A percentile compares a stretch with the other conserved stretches of the same genome.
Evolutionary conservation across 148 eudicot genomes (phyloP).

Genomic region (Amaranthus cruentus): DNA sequence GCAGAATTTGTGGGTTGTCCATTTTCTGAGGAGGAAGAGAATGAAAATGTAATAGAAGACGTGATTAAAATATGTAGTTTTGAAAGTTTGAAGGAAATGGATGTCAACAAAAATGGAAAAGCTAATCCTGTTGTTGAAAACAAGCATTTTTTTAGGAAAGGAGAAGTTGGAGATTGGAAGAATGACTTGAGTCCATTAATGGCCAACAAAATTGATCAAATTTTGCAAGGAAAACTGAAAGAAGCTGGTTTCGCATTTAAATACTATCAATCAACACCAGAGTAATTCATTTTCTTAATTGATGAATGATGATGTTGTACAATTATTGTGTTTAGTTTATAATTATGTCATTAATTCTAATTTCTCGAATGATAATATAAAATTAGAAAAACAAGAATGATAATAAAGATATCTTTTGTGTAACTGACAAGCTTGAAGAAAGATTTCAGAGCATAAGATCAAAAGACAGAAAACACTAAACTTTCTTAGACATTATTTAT

Average conservation of each 20-base stretch:
- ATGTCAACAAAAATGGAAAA: background rate
- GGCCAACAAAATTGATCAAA: background rate
- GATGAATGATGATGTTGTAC: no score
- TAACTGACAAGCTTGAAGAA: no score
- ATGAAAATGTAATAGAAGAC: background rate
- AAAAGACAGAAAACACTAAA: no score
- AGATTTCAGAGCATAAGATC: no score
- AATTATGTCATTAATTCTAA: no score
- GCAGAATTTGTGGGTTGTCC: constrained; percentile 1
- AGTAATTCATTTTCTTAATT: no score
- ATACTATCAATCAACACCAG: background rate
- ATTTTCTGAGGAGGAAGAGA: background rate
- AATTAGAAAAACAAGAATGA: no score
- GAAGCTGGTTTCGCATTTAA: background rate
- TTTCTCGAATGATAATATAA: no score
- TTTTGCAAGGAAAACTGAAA: background rate
- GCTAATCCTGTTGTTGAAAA: background rate
- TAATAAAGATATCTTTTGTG: no score
- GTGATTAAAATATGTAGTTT: constrained; percentile 3
- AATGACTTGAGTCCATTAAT: constrained; percentile 6
- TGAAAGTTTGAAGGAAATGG: background rate
- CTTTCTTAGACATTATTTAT: no score
- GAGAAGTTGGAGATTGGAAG: constrained; percentile 1
- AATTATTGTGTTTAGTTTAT: no score
- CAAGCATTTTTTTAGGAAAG: constrained; percentile 3